These are phyloP conservation scores for Monosporascus sp. DNA, from an alignment of 2,329 filamentous ascomycete genomes.

Conservation along the genomic window DNA sequence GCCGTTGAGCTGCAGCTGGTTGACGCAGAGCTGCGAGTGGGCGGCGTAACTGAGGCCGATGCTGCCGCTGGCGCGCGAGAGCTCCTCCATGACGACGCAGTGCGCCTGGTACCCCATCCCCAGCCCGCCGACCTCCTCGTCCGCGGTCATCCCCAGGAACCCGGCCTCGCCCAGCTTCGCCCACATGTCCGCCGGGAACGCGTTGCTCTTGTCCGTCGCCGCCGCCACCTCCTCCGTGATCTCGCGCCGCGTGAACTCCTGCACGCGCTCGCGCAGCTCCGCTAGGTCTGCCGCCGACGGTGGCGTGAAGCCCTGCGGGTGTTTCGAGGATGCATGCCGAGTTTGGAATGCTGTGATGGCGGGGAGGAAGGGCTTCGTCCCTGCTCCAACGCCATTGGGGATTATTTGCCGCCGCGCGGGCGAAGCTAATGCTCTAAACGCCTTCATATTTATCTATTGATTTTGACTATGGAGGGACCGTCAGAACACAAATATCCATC, in stretches of 20 bases:
- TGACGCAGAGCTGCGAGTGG: slow-evolving; percentile 93
- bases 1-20: slow-evolving; percentile 91
- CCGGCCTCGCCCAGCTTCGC: slow-evolving; percentile 86
- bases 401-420: slow-evolving; percentile 24
- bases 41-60: slow-evolving; percentile 92
- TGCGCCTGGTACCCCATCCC: slow-evolving; percentile 96
- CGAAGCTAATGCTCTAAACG: slow-evolving; percentile 28
- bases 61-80: slow-evolving; percentile 78
- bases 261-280: slow-evolving; percentile 77
- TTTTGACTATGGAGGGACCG: neutral
- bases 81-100: slow-evolving; percentile 91
- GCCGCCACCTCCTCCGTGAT: slow-evolving; percentile 80
- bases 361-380: slow-evolving; percentile 12
- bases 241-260: slow-evolving; percentile 85
- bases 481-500: slow-evolving; percentile 7
- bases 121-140: slow-evolving; percentile 85
- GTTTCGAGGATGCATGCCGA: slow-evolving; percentile 54
- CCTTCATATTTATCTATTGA: slow-evolving; percentile 35
- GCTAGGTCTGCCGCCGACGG: slow-evolving; percentile 69
- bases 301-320: slow-evolving; percentile 58
- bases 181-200: slow-evolving; percentile 91
- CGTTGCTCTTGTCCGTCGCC: slow-evolving; percentile 78
- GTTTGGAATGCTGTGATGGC: slow-evolving; percentile 34
- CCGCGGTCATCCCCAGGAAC: slow-evolving; percentile 87
- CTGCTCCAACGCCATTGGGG: slow-evolving; percentile 3